Evolutionary conservation across 495 filamentous ascomycete species (phyloP).

Genomic region (Neurospora sp.): DNA sequence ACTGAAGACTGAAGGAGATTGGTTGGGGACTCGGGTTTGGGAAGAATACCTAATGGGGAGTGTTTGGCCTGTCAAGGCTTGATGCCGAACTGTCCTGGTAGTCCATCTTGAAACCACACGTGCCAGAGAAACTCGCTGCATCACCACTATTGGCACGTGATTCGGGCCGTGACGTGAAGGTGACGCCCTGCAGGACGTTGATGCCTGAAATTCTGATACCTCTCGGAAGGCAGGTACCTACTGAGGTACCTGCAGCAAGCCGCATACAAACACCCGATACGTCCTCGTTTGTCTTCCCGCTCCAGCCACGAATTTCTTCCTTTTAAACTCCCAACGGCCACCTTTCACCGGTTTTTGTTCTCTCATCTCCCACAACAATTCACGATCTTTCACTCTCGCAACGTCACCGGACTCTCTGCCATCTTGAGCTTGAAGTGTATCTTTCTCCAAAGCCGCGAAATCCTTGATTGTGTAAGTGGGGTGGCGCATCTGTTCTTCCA

Average conservation of each 20-base stretch:
- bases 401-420: background rate
- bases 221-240: background rate
- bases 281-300: background rate
- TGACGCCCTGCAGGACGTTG: background rate
- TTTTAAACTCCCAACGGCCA: background rate
- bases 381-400: no score
- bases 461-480: background rate
- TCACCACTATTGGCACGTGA: rapidly evolving
- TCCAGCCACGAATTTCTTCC: background rate
- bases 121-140: background rate
- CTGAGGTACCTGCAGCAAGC: background rate
- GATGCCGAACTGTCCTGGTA: background rate
- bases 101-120: background rate
- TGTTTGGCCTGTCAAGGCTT: background rate
- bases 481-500: background rate
- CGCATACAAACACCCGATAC: background rate
- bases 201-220: background rate
- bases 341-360: background rate
- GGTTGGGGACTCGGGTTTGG: background rate
- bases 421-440: background rate
- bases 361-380: background rate
- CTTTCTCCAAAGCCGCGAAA: background rate
- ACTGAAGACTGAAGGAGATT: background rate
- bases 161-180: background rate
- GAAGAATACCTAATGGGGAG: background rate